phyloP scores from a whole-genome alignment of 176 grass and related monocot species.

The Poa annua region DNA sequence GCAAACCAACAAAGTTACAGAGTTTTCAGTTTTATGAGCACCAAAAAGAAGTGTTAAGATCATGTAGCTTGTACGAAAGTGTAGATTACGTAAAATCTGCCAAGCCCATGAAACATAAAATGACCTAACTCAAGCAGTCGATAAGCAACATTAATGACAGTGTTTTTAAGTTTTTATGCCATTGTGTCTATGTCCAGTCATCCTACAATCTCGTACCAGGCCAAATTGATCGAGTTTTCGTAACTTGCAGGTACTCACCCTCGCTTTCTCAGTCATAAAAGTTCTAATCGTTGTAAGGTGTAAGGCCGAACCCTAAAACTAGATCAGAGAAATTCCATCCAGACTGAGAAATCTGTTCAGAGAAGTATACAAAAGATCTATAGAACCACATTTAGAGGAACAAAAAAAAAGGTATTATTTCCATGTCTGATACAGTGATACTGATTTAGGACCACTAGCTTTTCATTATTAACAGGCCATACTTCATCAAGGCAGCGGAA shows the following conservation, averaged over 20 bases:
- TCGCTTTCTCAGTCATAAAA: background rate
- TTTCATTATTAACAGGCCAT: constrained; percentile 5
- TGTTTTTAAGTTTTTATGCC: background rate
- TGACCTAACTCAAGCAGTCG: background rate
- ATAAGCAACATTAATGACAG: background rate
- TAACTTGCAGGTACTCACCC: background rate
- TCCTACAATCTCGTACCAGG: background rate
- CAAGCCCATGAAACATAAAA: background rate
- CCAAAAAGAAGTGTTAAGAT: background rate
- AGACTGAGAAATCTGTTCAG: constrained; percentile 1
- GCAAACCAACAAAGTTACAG: background rate
- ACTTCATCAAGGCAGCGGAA: constrained; percentile 8
- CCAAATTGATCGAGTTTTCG: background rate
- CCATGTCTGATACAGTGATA: background rate
- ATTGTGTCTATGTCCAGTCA: background rate
- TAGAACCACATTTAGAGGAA: background rate
- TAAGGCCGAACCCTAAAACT: background rate
- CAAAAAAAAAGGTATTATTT: background rate
- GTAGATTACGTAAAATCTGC: background rate
- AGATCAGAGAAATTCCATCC: background rate
- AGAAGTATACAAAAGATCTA: too few species aligned
- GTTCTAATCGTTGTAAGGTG: background rate
- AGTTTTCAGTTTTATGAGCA: background rate
- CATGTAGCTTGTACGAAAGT: background rate
- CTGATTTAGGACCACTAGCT: background rate